A percentile compares a stretch with the other conserved stretches of the same genome.
Conservation (phyloP, 257 asterid genomes). For the Lycium ferocissimum region DNA sequence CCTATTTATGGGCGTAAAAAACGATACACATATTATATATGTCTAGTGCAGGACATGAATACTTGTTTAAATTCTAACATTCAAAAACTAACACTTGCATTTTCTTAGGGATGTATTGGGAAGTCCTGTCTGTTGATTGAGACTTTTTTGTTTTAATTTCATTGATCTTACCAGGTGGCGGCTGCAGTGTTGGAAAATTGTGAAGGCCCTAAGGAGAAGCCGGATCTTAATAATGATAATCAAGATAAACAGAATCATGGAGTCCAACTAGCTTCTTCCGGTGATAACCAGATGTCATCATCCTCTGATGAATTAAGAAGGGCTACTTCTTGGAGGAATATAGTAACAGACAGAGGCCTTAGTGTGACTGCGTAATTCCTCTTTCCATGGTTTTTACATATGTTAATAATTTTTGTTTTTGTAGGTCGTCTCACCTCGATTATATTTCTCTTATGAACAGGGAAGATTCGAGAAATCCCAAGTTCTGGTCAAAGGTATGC, state of each 20-base stretch:
- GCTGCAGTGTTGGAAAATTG: constrained; percentile 72
- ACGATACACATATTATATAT: not conserved
- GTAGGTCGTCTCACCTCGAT: constrained; percentile 37
- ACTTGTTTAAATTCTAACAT: not conserved
- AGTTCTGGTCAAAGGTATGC: constrained; percentile 77
- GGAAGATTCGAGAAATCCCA: constrained; percentile 62
- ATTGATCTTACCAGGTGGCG: constrained; percentile 73
- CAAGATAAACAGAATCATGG: constrained; percentile 43
- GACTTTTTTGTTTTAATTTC: constrained; percentile 42
- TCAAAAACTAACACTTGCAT: not conserved
- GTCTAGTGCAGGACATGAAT: not conserved
- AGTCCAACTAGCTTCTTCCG: constrained; percentile 43
- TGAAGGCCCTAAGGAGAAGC: constrained; percentile 49
- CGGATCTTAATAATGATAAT: constrained; percentile 40
- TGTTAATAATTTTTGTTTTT: constrained; percentile 29
- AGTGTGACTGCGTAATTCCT: constrained; percentile 55
- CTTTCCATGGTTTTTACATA: constrained; percentile 35
- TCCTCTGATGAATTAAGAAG: constrained; percentile 57
- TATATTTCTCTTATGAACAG: constrained; percentile 53
- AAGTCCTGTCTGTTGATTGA: constrained; percentile 38
- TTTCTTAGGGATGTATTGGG: constrained; percentile 16
- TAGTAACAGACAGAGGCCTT: constrained; percentile 66
- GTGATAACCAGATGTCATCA: constrained; percentile 43
- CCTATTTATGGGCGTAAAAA: not conserved
- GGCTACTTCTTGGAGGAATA: constrained; percentile 69